Conservation (phyloP, 306 rosid genomes). For the Senna siamea region DNA sequence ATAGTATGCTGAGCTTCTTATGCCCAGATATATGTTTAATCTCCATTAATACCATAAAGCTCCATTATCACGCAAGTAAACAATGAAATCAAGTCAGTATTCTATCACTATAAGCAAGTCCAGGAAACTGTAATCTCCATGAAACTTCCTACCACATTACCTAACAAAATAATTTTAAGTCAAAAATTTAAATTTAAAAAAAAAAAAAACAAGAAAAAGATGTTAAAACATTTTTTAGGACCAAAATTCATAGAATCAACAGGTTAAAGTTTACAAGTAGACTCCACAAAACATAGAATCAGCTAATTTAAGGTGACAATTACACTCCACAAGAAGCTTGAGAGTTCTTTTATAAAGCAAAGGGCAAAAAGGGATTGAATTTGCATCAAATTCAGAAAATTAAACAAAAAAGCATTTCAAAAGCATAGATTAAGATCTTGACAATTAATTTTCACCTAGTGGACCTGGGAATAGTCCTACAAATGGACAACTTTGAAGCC, state of each 20-base stretch:
- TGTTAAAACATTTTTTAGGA: not conserved
- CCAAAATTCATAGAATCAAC: not conserved
- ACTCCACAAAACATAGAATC: no score
- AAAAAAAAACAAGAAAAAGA: not conserved
- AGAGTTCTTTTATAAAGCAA: not conserved
- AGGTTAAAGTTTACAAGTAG: not conserved
- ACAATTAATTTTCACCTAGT: not conserved
- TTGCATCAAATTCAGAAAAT: not conserved
- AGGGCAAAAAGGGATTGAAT: not conserved
- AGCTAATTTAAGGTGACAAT: no score
- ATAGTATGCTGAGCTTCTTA: not conserved
- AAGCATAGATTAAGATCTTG: not conserved
- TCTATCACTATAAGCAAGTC: slow-evolving; percentile 20
- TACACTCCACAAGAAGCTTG: not conserved
- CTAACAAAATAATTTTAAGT: not conserved
- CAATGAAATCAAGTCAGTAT: not conserved
- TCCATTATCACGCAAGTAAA: not conserved
- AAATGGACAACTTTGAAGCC: not conserved
- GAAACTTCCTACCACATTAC: not conserved
- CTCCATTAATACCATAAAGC: not conserved
- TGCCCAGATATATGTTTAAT: slow-evolving; percentile 7
- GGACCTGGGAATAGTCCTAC: not conserved
- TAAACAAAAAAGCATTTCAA: not conserved
- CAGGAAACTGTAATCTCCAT: not conserved
- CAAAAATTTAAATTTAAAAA: not conserved